phyloP scores from a whole-genome alignment of 2,329 filamentous ascomycete genomes.

The Trichophaea hybrida region DNA sequence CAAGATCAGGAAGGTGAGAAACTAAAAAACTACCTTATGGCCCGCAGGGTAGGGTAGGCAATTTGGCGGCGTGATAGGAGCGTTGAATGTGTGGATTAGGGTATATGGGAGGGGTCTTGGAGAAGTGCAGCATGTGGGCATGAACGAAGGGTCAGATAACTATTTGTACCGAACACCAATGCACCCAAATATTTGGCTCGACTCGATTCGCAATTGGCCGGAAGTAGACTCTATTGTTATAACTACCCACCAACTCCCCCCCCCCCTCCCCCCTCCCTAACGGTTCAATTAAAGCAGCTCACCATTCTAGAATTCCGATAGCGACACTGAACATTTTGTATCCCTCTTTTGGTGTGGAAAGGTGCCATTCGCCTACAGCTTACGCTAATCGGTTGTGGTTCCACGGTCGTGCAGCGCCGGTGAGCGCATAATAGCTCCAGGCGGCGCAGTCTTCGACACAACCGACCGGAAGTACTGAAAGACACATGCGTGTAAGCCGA shows the following conservation, averaged over 20 bases:
- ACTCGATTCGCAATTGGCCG: background rate
- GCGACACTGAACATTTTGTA: background rate
- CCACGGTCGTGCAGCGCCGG: background rate
- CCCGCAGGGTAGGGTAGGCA: background rate
- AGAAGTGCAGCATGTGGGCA: background rate
- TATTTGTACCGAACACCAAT: background rate
- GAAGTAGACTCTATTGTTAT: background rate
- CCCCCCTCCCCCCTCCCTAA: background rate
- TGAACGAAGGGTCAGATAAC: background rate
- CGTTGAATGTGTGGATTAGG: background rate
- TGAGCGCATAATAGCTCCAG: background rate
- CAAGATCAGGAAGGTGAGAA: background rate
- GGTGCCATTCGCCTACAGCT: background rate
- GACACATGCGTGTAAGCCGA: background rate
- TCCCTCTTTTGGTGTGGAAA: background rate
- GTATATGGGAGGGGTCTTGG: slow-evolving; percentile 1
- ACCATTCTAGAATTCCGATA: background rate
- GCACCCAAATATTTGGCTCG: background rate
- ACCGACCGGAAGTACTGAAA: background rate
- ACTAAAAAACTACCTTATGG: background rate
- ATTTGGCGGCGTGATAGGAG: background rate
- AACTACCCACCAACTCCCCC: background rate
- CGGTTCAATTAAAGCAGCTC: background rate
- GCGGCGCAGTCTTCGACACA: background rate
- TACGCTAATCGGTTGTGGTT: background rate